A percentile compares a stretch with the other conserved stretches of the same genome.
These are phyloP conservation scores for Jamesozyma spencerorum DNA, from an alignment of 805 yeast species.

Conservation along the genomic window DNA sequence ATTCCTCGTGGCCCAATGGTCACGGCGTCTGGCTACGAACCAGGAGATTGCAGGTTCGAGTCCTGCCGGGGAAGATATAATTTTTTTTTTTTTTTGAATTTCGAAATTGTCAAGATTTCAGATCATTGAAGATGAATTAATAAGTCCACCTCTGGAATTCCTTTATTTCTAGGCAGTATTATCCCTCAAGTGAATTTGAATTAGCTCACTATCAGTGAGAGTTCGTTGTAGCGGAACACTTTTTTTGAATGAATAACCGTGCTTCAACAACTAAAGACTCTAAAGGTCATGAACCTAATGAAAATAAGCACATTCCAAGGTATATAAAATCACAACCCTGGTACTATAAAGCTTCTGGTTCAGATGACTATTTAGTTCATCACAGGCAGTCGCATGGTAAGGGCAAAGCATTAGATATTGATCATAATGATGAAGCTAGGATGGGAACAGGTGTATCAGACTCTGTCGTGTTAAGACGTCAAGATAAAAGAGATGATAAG, in stretches of 20 bases:
- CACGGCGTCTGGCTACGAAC: conserved; percentile 68
- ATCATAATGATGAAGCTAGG: conserved; percentile 41
- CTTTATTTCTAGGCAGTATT: no score
- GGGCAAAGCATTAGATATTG: conserved; percentile 33
- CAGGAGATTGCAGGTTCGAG: conserved; percentile 47
- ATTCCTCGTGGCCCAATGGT: conserved; percentile 72
- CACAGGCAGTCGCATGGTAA: conserved; percentile 36
- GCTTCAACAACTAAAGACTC: background rate
- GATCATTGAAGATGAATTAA: no score
- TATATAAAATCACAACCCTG: conserved; percentile 29
- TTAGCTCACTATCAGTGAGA: no score
- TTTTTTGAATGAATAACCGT: background rate
- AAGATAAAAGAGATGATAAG: background rate
- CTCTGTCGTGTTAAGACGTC: conserved; percentile 23
- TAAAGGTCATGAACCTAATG: conserved; percentile 1
- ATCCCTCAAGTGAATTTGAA: no score
- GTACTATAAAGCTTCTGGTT: conserved; percentile 26
- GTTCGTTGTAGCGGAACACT: no score
- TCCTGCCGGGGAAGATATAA: conserved; percentile 40
- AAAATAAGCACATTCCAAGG: conserved; percentile 25
- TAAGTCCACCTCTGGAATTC: no score
- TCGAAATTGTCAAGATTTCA: no score
- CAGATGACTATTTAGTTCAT: conserved; percentile 44
- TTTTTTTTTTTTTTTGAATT: background rate
- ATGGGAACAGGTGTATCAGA: conserved; percentile 52